Percentiles rank a stretch among this genome's conserved stretches.
Evolutionary conservation across 306 rosid species (phyloP).

Genomic region (Vachellia collinsii): DNA sequence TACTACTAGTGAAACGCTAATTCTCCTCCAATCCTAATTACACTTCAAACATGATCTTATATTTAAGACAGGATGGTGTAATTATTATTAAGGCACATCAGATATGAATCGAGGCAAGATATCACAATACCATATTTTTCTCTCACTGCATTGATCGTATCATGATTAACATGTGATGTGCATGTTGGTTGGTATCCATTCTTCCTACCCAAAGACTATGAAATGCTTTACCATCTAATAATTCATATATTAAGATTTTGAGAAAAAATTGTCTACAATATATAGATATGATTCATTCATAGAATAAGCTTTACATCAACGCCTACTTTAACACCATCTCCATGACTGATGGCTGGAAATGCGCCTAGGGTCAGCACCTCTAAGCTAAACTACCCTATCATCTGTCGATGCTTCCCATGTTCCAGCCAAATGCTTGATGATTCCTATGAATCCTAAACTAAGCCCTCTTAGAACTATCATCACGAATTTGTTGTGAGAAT

Average conservation of each 20-base stretch:
- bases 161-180: neutral
- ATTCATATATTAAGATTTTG: slow-evolving; percentile 29
- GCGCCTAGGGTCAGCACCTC: slow-evolving; percentile 29
- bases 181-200: neutral
- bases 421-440: slow-evolving; percentile 26
- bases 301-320: slow-evolving; percentile 45
- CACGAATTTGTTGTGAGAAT: slow-evolving; percentile 42
- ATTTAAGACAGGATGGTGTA: too few species aligned
- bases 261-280: slow-evolving; percentile 50
- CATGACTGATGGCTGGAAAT: slow-evolving; percentile 24
- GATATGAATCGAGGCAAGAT: neutral
- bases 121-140: neutral
- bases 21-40: too few species aligned
- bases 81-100: neutral
- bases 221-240: slow-evolving; percentile 16
- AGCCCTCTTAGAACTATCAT: slow-evolving; percentile 42
- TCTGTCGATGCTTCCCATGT: slow-evolving; percentile 34
- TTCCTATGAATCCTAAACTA: slow-evolving; percentile 44
- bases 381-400: slow-evolving; percentile 31
- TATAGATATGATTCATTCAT: slow-evolving; percentile 39
- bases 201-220: neutral
- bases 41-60: too few species aligned
- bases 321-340: slow-evolving; percentile 39
- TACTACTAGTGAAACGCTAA: too few species aligned
- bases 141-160: neutral